phyloP scores from a whole-genome alignment of 352 stramenopile genomes.

The Stramenopiles sp. region DNA sequence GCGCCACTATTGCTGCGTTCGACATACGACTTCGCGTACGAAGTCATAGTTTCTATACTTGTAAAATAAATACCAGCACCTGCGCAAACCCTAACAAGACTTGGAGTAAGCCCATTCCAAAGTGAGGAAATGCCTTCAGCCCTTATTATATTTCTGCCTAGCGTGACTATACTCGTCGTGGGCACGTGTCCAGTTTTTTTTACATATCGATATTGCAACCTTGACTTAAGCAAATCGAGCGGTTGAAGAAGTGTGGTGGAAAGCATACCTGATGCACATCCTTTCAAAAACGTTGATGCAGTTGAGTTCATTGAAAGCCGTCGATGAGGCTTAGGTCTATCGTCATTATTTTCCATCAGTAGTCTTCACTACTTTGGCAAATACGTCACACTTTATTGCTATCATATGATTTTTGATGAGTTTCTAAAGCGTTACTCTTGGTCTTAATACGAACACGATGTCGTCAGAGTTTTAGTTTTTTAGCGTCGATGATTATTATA shows the following conservation, averaged over 20 bases:
- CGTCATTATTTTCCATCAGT: background rate
- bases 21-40: background rate
- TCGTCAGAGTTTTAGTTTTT: too few species aligned
- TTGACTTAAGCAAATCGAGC: background rate
- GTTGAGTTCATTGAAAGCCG: background rate
- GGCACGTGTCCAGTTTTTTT: background rate
- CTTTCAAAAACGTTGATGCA: background rate
- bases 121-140: conserved; percentile 32
- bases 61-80: conserved; percentile 57
- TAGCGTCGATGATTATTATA: too few species aligned
- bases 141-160: background rate
- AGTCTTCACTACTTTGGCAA: too few species aligned
- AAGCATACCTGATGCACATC: background rate
- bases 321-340: too few species aligned
- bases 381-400: too few species aligned
- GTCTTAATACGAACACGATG: too few species aligned
- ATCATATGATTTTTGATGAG: too few species aligned
- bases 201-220: conserved; percentile 2
- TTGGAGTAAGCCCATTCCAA: conserved; percentile 54
- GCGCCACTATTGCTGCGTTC: background rate
- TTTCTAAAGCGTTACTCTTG: too few species aligned
- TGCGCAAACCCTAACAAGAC: conserved; percentile 47
- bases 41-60: conserved; percentile 21
- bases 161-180: background rate
- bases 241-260: background rate